phyloP scores from a whole-genome alignment of 768 basidiomycete species.

The Artomyces pyxidatus region DNA sequence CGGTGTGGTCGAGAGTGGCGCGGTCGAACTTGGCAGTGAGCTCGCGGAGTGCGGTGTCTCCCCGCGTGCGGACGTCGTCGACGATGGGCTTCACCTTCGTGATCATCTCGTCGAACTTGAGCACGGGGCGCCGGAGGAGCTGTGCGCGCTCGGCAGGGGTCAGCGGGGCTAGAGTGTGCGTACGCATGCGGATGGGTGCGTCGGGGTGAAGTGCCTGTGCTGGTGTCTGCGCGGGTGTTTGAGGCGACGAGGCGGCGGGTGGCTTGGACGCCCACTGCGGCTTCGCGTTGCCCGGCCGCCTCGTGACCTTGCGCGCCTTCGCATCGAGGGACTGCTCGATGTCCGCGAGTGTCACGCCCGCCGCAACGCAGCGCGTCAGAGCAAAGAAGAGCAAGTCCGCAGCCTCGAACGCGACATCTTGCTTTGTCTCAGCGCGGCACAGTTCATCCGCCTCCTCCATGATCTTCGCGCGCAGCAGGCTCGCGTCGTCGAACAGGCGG shows the following conservation, averaged over 20 bases:
- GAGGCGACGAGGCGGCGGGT: slow-evolving; percentile 11
- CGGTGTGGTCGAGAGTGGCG: slow-evolving; percentile 56
- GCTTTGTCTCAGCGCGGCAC: slow-evolving; percentile 68
- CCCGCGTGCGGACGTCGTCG: slow-evolving; percentile 70
- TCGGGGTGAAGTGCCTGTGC: slow-evolving; percentile 21
- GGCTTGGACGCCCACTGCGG: slow-evolving; percentile 48
- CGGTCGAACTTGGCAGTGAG: slow-evolving; percentile 93
- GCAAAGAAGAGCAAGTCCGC: slow-evolving; percentile 94
- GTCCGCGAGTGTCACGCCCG: slow-evolving; percentile 76
- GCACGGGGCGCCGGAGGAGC: slow-evolving; percentile 82
- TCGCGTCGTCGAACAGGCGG: slow-evolving; percentile 73
- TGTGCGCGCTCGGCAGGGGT: slow-evolving; percentile 47
- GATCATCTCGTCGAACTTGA: slow-evolving; percentile 86
- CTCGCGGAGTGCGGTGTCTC: slow-evolving; percentile 81
- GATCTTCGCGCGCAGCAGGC: slow-evolving; percentile 85
- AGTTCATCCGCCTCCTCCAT: slow-evolving; percentile 98
- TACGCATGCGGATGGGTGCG: slow-evolving; percentile 70
- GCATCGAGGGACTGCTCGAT: slow-evolving; percentile 77
- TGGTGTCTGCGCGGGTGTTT: slow-evolving; percentile 16
- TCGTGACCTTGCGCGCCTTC: slow-evolving; percentile 80
- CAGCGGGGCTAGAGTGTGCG: slow-evolving; percentile 45
- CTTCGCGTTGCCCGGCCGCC: slow-evolving; percentile 90
- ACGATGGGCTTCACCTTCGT: slow-evolving; percentile 92
- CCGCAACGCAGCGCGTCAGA: slow-evolving; percentile 72
- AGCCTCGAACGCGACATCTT: slow-evolving; percentile 89